phyloP scores from a whole-genome alignment of 768 basidiomycete species.

The Phylloporus scabripes region DNA sequence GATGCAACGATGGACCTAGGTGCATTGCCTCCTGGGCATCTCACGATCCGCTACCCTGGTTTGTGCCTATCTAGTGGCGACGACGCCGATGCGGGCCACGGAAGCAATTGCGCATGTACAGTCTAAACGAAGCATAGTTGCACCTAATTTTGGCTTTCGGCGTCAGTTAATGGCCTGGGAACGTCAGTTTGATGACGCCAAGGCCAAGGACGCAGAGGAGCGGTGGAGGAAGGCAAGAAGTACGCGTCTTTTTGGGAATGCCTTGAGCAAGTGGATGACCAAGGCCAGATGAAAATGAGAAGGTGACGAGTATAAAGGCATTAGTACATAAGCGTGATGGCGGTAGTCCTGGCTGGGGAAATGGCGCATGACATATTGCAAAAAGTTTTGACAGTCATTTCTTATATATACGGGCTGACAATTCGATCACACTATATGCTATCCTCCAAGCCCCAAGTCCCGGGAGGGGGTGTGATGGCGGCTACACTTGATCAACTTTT shows the following conservation, averaged over 20 bases:
- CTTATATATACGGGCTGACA: too few relatives aligned
- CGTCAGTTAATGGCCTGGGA: slow-evolving; percentile 46
- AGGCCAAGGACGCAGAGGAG: slow-evolving; percentile 15
- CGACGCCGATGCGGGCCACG: slow-evolving; percentile 43
- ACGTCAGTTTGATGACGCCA: slow-evolving; percentile 24
- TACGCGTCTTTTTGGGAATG: not conserved
- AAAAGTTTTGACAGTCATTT: too few relatives aligned
- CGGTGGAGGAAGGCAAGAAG: slow-evolving; percentile 10
- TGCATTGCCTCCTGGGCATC: slow-evolving; percentile 73
- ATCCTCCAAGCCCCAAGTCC: too few relatives aligned
- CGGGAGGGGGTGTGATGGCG: too few relatives aligned
- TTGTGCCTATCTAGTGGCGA: slow-evolving; percentile 61
- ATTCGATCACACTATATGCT: too few relatives aligned
- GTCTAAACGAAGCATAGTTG: slow-evolving; percentile 52
- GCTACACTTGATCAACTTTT: too few relatives aligned
- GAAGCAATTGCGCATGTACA: slow-evolving; percentile 54
- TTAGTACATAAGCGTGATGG: not conserved
- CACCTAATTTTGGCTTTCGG: slow-evolving; percentile 65
- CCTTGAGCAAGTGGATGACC: slow-evolving; percentile 18
- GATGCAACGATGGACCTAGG: slow-evolving; percentile 34
- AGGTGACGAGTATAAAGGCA: too few relatives aligned
- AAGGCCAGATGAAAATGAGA: not conserved
- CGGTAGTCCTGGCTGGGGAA: too few relatives aligned
- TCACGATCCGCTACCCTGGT: slow-evolving; percentile 73
- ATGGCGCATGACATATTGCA: too few relatives aligned